Base-by-base conservation (phyloP, 2,329 filamentous ascomycete genomes). In the Exophiala dermatitidis region DNA sequence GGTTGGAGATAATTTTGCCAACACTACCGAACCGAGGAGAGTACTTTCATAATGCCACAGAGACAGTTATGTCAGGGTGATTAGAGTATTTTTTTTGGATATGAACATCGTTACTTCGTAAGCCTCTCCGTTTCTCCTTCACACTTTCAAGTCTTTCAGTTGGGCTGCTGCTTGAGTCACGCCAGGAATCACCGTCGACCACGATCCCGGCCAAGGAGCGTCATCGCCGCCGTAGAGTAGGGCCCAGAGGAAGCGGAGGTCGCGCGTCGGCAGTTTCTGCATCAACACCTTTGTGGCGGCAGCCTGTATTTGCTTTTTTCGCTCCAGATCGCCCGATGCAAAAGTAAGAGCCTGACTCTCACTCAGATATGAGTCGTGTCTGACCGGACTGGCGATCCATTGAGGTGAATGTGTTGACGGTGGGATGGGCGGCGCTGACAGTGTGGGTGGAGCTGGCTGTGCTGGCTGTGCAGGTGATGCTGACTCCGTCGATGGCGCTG, bases 171-270 rank as follows among this genome's bases (percentile, higher is more conserved):
- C 38, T 5, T 41, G 38, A 5, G 57, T 56, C 31, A 59, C 53
- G 10, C 53, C 53, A 3, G 53, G 57, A 19, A 59, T 59, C 34
- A 59, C 45, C 3, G 37, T 34, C 10, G 57, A 56, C 33, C 42
- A 41, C 5, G 50, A 56, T 32, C 53, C 57, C 32, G 57, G 57
- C 57, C 57, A 59, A 3, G 53, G 50, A 4, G 54, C 52, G 38
- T 53, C 32, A 4, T 57, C 56, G 28, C 59, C 59, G 7, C 59
- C 57, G 29, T 59, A 56, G 12, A 61, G 43, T 8, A 61, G 34
- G 9, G 59, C 59, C 59, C 59, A 61, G 10, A 61, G 45, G 10
- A 61, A 50, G 26, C 57, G 40, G 28, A 59, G 43, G 29, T 61
- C 57, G 8, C 53, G 54, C 28, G 49, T 57, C 7, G 57, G 58